Base-by-base conservation (phyloP, 2,329 filamentous ascomycete genomes). In the Fusarium setosum region DNA sequence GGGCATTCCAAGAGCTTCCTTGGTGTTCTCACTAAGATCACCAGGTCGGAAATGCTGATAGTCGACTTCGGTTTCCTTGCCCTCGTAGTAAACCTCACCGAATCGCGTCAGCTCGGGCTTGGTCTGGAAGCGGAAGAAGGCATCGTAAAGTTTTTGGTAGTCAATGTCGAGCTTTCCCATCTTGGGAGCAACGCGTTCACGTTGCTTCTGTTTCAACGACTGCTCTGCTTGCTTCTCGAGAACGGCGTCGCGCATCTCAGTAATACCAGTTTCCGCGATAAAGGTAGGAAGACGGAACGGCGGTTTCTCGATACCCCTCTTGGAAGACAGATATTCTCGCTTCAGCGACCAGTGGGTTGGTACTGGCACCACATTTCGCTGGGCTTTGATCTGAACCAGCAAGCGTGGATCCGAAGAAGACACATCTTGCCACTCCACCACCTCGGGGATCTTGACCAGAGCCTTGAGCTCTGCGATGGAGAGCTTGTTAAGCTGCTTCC, bases 61-160 rank as follows among this genome's bases (percentile, higher is more conserved):
- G 76, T 98, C 97, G 1, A 96, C 97, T 79, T 99, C 96, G 74
- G 93, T 96, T 76, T 99, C 96, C 78, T 99, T 99, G 75, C 96
- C 96, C 79, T 99, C 96, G 77, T 98, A 98, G 79, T 99, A 99
- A n/a, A 99, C 94, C 78, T 99, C 96, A 37, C 96, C 96, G 72
- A 97, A 99, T 40, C 94, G 88, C 29, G 96, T 98, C 65, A 99
- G 82, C 70, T 94, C 90, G 0, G 96, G 96, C 80, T 99, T 99
- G 37, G 93, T 97, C 81, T 99, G 96, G 76, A 97, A 96, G 60
- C 94, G 89, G 84, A 99, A 99, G 83, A 99, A 99, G 5, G 96
- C 96, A 76, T 98, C 96, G 80, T 98, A 98, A 54, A 98, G 88
- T 77, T 96, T 97, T 75, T 97, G 93, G 78, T 99, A 99, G 79